Conservation (phyloP, 2,329 filamentous ascomycete species). For the Xylaria arbuscula region DNA sequence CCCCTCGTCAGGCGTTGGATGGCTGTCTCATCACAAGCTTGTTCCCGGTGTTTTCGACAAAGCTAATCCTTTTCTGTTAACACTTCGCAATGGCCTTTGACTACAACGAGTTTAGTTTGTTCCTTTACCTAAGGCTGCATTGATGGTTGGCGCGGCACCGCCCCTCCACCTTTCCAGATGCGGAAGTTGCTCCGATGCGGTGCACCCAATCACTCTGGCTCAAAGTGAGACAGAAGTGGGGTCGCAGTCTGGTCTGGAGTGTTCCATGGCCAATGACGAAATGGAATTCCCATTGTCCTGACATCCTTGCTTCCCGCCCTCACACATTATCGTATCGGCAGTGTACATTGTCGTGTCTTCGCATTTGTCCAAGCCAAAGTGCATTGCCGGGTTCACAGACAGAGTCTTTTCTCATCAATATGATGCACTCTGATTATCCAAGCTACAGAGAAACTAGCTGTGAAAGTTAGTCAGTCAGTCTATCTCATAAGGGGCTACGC, state of each 20-base stretch:
- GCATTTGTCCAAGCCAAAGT: background rate
- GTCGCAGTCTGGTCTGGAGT: background rate
- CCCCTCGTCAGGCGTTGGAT: conserved; percentile 11
- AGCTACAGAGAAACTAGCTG: too few relatives aligned
- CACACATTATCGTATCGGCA: background rate
- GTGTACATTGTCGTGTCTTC: background rate
- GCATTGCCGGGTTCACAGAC: background rate
- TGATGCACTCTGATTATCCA: background rate
- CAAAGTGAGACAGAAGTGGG: conserved; percentile 28
- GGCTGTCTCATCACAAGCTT: conserved; percentile 32
- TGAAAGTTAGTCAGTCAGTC: too few relatives aligned
- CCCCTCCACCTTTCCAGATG: conserved; percentile 25
- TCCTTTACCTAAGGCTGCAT: conserved; percentile 7
- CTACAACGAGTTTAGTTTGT: conserved; percentile 23
- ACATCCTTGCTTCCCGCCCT: background rate
- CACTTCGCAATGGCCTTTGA: background rate
- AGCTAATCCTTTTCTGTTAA: conserved; percentile 32
- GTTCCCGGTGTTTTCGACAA: background rate
- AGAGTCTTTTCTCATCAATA: background rate
- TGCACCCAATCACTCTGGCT: conserved; percentile 32
- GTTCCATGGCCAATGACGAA: conserved; percentile 27
- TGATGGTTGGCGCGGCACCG: conserved; percentile 26
- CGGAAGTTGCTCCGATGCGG: conserved; percentile 13
- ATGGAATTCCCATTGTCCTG: conserved; percentile 10
- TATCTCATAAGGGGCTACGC: too few relatives aligned